Base-by-base conservation (phyloP, 1,139 yeast species). In the Casaregolazyma suthepensis region DNA sequence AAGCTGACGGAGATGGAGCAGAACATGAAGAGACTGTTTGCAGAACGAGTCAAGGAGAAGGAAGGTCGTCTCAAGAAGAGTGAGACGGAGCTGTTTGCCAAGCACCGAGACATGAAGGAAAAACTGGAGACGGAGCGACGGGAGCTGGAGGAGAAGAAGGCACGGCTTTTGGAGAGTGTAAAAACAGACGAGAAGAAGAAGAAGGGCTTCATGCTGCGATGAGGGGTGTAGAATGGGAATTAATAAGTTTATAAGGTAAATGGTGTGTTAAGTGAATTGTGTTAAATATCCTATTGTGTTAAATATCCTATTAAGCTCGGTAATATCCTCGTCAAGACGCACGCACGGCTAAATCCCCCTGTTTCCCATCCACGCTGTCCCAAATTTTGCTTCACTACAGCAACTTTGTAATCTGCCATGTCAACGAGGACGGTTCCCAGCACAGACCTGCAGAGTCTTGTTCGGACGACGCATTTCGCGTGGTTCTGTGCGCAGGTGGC, bases 41-140 rank as follows among this genome's bases (percentile, higher is more conserved):
- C 91, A 74, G 95, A 88, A 69, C 94, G 93, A 76, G 99, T 94
- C 43, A 78, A 87, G 56, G 98, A 91, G 73, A 94, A 94, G 83
- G 99, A 94, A 73, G 88, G 90, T 79, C 91, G 91, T 75, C 81
- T 94, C 70, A 96, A 91, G 76, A 88, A 91, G 74, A 89, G 97
- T 50, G 99, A 94, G 74, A 96, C 96, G 55, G 99, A 94, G 72
- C 80, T 94, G 67, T 93, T 93, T 71, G 82, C 95, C 43, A 84
- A 96, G 71, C 99, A 94, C 73, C 88, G 89, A 71, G 98, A 93
- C 71, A 90, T 93, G 94, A 91, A 93, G 75, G 98, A 91, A 67
- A 89, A 88, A 72, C 79, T 93, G 68, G 79, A 87, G 62, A 87
- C 87, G 70, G 97, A 91, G 73, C 83, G 93, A 61, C 84, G 84